These are phyloP conservation scores for Galerina sulciceps DNA, from an alignment of 768 basidiomycete species.

Conservation along the genomic window DNA sequence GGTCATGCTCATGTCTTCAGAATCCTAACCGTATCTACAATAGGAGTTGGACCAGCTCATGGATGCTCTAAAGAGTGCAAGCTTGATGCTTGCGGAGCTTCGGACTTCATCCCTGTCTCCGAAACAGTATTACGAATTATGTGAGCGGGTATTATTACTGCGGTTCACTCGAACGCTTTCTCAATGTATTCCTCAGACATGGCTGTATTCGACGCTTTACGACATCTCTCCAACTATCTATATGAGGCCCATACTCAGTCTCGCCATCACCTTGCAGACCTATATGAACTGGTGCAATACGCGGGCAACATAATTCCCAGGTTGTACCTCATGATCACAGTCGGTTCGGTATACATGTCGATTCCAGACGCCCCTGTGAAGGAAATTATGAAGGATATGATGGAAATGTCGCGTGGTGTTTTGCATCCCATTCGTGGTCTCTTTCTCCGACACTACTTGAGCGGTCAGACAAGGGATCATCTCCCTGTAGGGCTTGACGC, in stretches of 20 bases:
- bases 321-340: conserved; percentile 98
- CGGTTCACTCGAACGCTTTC: not conserved
- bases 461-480: conserved; percentile 94
- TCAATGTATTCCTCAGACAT: conserved; percentile 66
- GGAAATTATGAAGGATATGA: conserved; percentile 99
- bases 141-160: conserved; percentile 48
- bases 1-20: conserved; percentile 1
- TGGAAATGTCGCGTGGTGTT: conserved; percentile 99
- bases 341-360: conserved; percentile 99
- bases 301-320: conserved; percentile 95
- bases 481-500: conserved; percentile 85
- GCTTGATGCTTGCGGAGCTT: conserved; percentile 95
- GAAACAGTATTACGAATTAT: conserved; percentile 99
- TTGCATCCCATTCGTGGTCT: conserved; percentile 96
- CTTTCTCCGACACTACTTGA: conserved; percentile 95
- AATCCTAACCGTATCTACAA: conserved; percentile 12
- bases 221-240: conserved; percentile 94
- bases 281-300: conserved; percentile 99
- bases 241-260: conserved; percentile 93
- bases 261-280: conserved; percentile 94
- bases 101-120: conserved; percentile 92
- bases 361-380: conserved; percentile 96
- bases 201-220: conserved; percentile 96
- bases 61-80: conserved; percentile 97
- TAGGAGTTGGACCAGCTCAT: conserved; percentile 96